A percentile compares a stretch with the other conserved stretches of the same genome.
Conservation (phyloP, 2,329 filamentous ascomycete genomes). For the Lecanoromycetidae sp. region DNA sequence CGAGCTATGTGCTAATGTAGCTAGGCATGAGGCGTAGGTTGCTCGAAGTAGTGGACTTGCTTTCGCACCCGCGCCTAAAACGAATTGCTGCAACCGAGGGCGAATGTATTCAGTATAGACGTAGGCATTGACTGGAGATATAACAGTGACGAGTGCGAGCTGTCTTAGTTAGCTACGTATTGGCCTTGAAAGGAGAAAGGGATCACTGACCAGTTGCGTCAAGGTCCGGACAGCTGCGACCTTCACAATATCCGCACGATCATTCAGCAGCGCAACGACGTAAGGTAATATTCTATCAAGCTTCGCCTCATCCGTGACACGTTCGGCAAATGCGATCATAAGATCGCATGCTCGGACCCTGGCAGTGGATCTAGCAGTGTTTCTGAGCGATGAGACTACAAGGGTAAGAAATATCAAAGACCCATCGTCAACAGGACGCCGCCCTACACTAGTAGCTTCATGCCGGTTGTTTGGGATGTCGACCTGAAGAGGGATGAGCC, state of each 20-base stretch:
- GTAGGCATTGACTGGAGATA: constrained; percentile 61
- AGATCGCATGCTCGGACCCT: constrained; percentile 83
- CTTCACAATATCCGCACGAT: constrained; percentile 72
- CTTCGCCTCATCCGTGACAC: constrained; percentile 88
- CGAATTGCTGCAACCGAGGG: constrained; percentile 45
- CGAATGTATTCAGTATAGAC: constrained; percentile 57
- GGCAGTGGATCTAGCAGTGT: constrained; percentile 77
- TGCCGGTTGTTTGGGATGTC: constrained; percentile 80
- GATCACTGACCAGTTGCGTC: constrained; percentile 54
- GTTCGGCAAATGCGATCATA: constrained; percentile 79
- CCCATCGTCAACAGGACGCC: constrained; percentile 65
- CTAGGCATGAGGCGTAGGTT: constrained; percentile 85
- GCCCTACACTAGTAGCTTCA: constrained; percentile 47
- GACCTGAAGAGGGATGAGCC: constrained; percentile 58
- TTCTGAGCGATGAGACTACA: constrained; percentile 76
- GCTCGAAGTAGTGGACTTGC: constrained; percentile 65
- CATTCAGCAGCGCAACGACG: constrained; percentile 67
- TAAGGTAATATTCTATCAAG: constrained; percentile 88
- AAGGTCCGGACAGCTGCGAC: constrained; percentile 75
- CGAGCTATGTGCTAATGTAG: constrained; percentile 75
- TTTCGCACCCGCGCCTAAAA: constrained; percentile 41
- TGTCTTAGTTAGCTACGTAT: constrained; percentile 15
- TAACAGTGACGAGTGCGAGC: constrained; percentile 72
- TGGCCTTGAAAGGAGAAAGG: not conserved
- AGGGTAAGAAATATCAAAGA: constrained; percentile 85